Base-by-base conservation (phyloP, 176 grass and related monocot genomes). In the Raddia guianensis region DNA sequence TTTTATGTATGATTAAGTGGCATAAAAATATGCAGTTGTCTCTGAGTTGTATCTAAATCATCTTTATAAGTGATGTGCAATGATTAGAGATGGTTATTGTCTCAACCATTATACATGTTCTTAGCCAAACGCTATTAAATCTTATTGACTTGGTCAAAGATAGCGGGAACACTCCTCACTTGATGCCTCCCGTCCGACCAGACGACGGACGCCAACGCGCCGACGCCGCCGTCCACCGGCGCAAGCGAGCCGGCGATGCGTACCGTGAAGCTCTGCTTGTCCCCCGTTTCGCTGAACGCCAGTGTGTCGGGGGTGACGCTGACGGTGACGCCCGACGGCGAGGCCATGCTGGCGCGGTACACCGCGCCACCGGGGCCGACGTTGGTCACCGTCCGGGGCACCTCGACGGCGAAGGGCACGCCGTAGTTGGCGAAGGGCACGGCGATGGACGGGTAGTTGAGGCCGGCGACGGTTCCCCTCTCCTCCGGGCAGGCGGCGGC, bases 391-490 rank as follows among this genome's bases (percentile, higher is more conserved):
- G 35, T 85, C 13, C 74, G 35, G 0, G 57, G 55, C 75, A 72
- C 70, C 56, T 79, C 49, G 2, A 47, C 46, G 45, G 53, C 12
- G 82, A 84, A 84, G 16, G 1, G 12, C 5, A 70, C 55, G 18
- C 82, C 74, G 66, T 53, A 78, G 83, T 78, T 78, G 45, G 56
- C 9, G 4, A 79, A 58, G 1, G 76, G 84, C 42, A 90, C 79
- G 66, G 67, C 37, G 53, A 90, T 74, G 14, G 88, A 74, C 37
- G 88, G 79, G 83, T 90, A 90, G 79, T 90, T 90, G 16, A 90
- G 74, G 48, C 48, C 34, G 63, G 35, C 34, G 35, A 54, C 74
- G 34, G 18, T 33, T 52, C 3, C 14, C 21, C 3, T 60, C 35
- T 12, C 49, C 1, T 7, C 42, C 0, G 61, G 12, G 50, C 70